Base-by-base conservation (phyloP, 2,329 filamentous ascomycete species). In the Pseudogymnoascus sp. region DNA sequence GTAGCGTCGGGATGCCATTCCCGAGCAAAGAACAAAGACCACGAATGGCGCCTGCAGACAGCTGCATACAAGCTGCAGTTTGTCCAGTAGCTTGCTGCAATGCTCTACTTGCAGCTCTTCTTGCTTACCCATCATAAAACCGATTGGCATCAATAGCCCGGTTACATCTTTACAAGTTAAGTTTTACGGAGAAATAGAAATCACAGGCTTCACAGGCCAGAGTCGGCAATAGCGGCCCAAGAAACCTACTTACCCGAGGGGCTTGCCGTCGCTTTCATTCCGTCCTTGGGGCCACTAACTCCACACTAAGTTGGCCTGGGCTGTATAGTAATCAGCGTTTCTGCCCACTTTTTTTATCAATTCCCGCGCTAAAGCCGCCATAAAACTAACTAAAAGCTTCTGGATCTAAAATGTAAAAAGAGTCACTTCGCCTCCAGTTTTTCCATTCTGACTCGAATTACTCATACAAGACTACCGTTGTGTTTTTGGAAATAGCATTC, bases 341-440 rank as follows among this genome's bases (percentile, higher is more conserved):
- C n/a, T 53, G 23, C 23, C 44, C 44, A 53, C 44, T 53, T 53
- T 53, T 53, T 53, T 29, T 17, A 29, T 53, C 44, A 31, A 31
- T 53, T 53, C 44, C 23, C 44, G 44, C 44, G 44, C 44, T 53
- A 53, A 53, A 53, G 23, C 44, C 44, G 44, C 23, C 23, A 29
- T 53, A 53, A 53, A 53, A 53, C 23, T 31, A 4, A 17, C 44
- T 53, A 53, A 53, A 7, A 53, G 44, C 44, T 53, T 53, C 44
- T 53, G 44, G 44, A 53, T 31, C 44, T 53, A 53, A 53, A 50
- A 29, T n/a, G 44, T 53, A 53, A 53, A 31, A 53, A 53, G 44
- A 50, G 44, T 53, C 44, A 53, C 44, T n/a, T 38, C 42, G 9
- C 9, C 23, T 53, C 44, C 23, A 31, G 44, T 53, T 53, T 53